These are phyloP conservation scores for Castanea crenata DNA, from an alignment of 306 rosid genomes.

Conservation along the genomic window DNA sequence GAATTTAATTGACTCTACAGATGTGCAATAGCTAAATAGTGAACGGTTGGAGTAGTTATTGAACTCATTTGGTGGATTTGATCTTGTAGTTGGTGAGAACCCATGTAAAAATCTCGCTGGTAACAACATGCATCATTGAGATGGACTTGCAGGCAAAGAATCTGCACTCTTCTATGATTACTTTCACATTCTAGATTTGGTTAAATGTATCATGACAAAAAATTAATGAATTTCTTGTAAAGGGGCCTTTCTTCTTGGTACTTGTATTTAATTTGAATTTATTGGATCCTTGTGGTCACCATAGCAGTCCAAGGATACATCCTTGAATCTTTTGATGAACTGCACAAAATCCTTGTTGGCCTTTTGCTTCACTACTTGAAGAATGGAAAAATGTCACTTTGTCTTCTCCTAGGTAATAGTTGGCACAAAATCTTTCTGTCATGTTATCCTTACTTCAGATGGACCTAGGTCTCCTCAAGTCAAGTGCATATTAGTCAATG, in stretches of 20 bases:
- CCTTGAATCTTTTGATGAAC: too few species aligned
- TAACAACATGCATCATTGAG: conserved; percentile 73
- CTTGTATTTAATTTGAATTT: too few species aligned
- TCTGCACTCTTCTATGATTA: conserved; percentile 76
- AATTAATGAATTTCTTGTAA: conserved; percentile 17
- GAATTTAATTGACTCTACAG: conserved; percentile 48
- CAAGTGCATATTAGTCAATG: too few species aligned
- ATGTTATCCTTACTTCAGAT: too few species aligned
- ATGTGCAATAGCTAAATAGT: conserved; percentile 50
- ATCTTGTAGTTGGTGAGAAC: conserved; percentile 87
- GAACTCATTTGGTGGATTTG: conserved; percentile 66
- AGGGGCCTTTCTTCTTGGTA: not conserved
- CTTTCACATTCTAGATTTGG: conserved; percentile 64
- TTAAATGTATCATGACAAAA: conserved; percentile 45
- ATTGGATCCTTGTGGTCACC: too few species aligned
- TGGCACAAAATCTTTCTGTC: too few species aligned
- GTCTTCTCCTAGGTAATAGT: too few species aligned
- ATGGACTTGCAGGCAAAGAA: conserved; percentile 83
- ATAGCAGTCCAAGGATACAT: too few species aligned
- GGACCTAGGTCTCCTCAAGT: too few species aligned
- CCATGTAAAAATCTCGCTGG: conserved; percentile 94
- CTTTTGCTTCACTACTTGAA: too few species aligned
- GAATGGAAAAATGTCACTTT: too few species aligned
- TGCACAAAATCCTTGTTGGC: too few species aligned
- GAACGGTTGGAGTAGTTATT: conserved; percentile 54